Base-by-base conservation (phyloP, 2,329 filamentous ascomycete species). In the Emergomyces orientalis region DNA sequence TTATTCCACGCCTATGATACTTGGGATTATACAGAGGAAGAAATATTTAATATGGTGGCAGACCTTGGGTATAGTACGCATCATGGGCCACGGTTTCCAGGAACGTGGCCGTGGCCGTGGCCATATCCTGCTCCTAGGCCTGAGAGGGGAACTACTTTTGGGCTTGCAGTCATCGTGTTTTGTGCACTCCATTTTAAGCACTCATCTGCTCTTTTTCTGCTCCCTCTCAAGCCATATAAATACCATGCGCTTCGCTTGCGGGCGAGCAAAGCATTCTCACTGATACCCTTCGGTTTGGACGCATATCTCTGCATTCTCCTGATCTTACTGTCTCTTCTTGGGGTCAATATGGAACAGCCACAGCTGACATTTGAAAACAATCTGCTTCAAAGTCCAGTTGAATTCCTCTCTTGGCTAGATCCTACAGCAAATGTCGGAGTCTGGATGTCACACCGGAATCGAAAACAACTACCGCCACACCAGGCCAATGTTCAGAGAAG, bases 401-500 rank as follows among this genome's bases (percentile, higher is more conserved):
- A 51, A 51, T n/a, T 51, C 47, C 22, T 25, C 32, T 34, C 13
- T 19, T 55, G 27, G 1, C 30, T 11, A 37, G 30, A 55, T 55
- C n/a, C 30, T 37, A 55, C 51, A 55, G 51, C 51, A 55, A 30
- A 55, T 55, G 51, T 4, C 27, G 17, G 27, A 55, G 51, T 32
- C 51, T 34, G 51, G 3, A 55, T 55, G 51, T 34, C 51, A 55
- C 17, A 55, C 3, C 30, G 34, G 17, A 55, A 9, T 34, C 3
- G 32, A 55, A 55, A 37, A 55, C 6, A 11, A 55, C n/a, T 37
- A 55, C 49, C 14, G 4, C 22, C 19, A 55, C 52, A 55, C 5
- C 52, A 55, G 52, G 6, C 3, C 52, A 55, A 7, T 55, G 52
- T 55, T 37, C n/a, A 59, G 37, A 59, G 43, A 59, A 43, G 56